Evolutionary conservation across 192 early-diverging fungal species (phyloP).

Genomic region (Chytriomyces sp.): DNA sequence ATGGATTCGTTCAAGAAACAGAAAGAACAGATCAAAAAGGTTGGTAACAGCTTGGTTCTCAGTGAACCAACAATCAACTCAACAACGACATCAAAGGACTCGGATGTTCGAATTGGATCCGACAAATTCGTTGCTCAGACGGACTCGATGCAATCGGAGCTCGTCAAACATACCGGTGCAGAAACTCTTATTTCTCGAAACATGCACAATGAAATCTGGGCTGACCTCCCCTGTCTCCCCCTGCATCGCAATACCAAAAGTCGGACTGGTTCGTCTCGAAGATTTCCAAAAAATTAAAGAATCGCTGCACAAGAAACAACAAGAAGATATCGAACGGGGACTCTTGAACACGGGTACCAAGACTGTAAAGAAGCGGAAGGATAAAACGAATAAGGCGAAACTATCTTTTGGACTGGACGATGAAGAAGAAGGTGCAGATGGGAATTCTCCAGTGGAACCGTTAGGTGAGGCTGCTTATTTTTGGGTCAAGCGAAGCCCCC

Average conservation of each 20-base stretch:
- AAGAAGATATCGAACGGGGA: conserved; percentile 73
- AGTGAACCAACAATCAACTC: background rate
- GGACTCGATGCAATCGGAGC: conserved; percentile 77
- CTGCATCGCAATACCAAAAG: background rate
- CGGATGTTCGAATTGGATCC: conserved; percentile 67
- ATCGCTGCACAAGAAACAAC: conserved; percentile 69
- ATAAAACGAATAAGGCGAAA: conserved; percentile 61
- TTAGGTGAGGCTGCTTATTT: background rate
- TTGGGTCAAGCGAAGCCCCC: no score
- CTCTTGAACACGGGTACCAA: conserved; percentile 25
- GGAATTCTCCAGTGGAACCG: conserved; percentile 4
- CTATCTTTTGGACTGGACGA: conserved; percentile 74
- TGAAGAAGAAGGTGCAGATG: conserved; percentile 41
- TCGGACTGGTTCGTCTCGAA: conserved; percentile 84
- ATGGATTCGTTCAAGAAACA: conserved; percentile 72
- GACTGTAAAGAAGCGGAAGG: conserved; percentile 69
- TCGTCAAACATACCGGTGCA: conserved; percentile 77
- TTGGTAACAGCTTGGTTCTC: conserved; percentile 17
- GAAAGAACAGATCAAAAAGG: conserved; percentile 74
- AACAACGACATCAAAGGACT: conserved; percentile 52
- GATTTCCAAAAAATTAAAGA: conserved; percentile 88
- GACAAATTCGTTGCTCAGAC: conserved; percentile 82
- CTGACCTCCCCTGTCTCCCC: background rate
- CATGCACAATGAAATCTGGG: no score
- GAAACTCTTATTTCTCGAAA: no score